Evolutionary conservation across 2,329 filamentous ascomycete species (phyloP).

Genomic region (Penicillium sclerotiorum): DNA sequence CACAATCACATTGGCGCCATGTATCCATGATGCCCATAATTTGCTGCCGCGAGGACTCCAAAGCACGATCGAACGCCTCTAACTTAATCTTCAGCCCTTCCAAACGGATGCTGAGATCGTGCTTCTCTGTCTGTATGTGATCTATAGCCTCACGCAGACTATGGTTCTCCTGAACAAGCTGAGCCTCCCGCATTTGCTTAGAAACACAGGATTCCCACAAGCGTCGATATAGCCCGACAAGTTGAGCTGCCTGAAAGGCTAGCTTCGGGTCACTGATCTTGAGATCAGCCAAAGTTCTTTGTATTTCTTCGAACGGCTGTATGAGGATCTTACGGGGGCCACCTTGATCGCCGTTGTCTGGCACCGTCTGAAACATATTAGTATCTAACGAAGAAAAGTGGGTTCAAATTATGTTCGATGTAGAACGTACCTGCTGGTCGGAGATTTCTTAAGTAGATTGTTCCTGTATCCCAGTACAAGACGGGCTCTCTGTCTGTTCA

Average conservation of each 20-base stretch:
- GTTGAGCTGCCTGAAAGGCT: slow-evolving; percentile 6
- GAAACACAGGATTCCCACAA: slow-evolving; percentile 9
- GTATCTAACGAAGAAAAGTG: neutral
- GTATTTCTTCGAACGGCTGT: neutral
- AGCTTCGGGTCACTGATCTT: slow-evolving; percentile 7
- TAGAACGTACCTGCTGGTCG: neutral
- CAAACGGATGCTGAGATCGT: neutral
- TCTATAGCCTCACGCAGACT: neutral
- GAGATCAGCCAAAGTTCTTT: neutral
- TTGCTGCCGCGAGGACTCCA: neutral
- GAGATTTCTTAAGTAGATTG: neutral
- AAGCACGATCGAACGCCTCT: neutral
- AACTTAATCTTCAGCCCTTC: neutral
- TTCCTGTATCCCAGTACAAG: neutral
- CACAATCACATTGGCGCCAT: neutral
- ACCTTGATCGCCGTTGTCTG: neutral
- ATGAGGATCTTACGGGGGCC: neutral
- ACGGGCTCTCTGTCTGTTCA: neutral
- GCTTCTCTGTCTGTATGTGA: neutral
- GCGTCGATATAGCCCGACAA: slow-evolving; percentile 6
- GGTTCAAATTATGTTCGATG: neutral
- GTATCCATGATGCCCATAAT: neutral
- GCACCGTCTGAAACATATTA: neutral
- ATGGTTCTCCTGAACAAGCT: neutral
- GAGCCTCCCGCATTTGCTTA: neutral